Percentiles rank a stretch among this genome's conserved stretches.
Evolutionary conservation across 345 rosid genomes (phyloP).

Genomic region (Acer negundo): DNA sequence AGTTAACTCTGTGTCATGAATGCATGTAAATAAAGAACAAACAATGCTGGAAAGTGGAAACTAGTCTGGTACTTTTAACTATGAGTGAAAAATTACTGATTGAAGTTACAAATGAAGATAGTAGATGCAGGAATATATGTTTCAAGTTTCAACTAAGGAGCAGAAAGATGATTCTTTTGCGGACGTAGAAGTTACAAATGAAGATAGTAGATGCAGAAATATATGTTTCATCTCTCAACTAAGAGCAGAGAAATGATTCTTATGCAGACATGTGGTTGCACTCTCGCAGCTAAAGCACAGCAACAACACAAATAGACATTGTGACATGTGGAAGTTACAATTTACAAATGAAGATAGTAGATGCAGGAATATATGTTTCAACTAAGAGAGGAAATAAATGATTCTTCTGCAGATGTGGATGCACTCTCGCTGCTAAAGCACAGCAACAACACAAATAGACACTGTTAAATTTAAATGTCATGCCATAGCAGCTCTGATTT

Average conservation of each 20-base stretch:
- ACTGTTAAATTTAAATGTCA: background rate
- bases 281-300: too few relatives aligned
- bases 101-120: background rate
- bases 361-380: background rate
- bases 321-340: too few relatives aligned
- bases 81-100: background rate
- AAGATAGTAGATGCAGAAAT: background rate
- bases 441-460: background rate
- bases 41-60: background rate
- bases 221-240: background rate
- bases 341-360: background rate
- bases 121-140: background rate
- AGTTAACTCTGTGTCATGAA: conserved; percentile 31
- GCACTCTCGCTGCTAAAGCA: background rate
- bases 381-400: background rate
- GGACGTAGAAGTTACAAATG: background rate
- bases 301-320: too few relatives aligned
- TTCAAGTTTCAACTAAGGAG: background rate
- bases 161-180: background rate
- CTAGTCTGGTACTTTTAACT: background rate
- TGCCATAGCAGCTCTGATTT: background rate
- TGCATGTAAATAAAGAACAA: background rate
- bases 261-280: background rate
- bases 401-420: background rate
- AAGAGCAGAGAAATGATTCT: background rate